These are phyloP conservation scores for Helicocarpus griseus DNA, from an alignment of 2,329 filamentous ascomycete species.

Conservation along the genomic window DNA sequence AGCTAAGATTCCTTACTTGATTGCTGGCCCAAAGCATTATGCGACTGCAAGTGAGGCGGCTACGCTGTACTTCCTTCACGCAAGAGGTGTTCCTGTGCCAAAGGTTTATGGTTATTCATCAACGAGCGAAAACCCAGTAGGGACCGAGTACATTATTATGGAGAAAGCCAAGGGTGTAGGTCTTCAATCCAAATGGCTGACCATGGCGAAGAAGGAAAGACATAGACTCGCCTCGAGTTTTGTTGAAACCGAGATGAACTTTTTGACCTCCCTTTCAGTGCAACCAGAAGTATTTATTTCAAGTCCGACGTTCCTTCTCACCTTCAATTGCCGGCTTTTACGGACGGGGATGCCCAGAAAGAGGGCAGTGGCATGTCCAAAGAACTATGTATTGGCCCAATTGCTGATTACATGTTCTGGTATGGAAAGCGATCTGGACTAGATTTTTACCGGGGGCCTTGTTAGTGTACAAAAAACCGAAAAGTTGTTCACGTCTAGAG, in stretches of 20 bases:
- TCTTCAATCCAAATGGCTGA: constrained; percentile 23
- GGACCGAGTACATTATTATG: constrained; percentile 34
- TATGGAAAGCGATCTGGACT: constrained; percentile 10
- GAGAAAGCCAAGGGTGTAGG: constrained; percentile 24
- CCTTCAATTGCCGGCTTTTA: background rate
- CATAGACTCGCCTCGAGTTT: constrained; percentile 14
- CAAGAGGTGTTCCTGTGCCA: constrained; percentile 26
- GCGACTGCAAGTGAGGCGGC: constrained; percentile 27
- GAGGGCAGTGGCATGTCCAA: background rate
- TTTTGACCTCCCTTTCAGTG: constrained; percentile 8
- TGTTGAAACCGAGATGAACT: constrained; percentile 11
- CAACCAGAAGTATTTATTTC: constrained; percentile 15
- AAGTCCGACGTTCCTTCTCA: constrained; percentile 7
- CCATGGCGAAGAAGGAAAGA: constrained; percentile 8
- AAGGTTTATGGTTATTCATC: constrained; percentile 26
- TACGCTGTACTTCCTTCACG: constrained; percentile 24
- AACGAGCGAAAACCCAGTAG: constrained; percentile 25
- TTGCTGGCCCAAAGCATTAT: constrained; percentile 14
- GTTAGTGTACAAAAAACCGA: constrained; percentile 13
- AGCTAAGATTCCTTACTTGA: constrained; percentile 18
- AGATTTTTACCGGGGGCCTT: constrained; percentile 14
- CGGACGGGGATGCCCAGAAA: background rate
- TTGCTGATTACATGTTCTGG: constrained; percentile 18
- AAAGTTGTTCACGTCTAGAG: too few species aligned
- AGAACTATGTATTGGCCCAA: constrained; percentile 7